Base-by-base conservation (phyloP, 768 basidiomycete species). In the Trametes gibbosa region DNA sequence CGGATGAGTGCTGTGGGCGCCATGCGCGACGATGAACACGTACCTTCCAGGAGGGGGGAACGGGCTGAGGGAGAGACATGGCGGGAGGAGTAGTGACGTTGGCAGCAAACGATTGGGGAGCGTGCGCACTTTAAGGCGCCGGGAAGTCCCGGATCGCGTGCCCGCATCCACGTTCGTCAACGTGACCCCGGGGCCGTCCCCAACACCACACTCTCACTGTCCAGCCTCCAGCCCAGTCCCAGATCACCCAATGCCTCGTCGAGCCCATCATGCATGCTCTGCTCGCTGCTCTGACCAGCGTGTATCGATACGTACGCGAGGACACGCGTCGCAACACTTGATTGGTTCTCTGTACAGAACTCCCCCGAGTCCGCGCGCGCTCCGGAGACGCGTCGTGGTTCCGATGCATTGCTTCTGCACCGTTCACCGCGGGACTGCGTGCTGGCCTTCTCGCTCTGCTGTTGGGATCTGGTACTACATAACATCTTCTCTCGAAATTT, bases 31-130 rank as follows among this genome's bases (percentile, higher is more conserved):
- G 47, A 37, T 10, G 49, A 37, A 35, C n/a, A 73, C 75, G 35
- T 65, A 89, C 94, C 86, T 95, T 95, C 94, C 94, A 97, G 71
- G 92, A 94, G 58, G 94, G 95, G 74, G 94, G 95, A 68, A 97
- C 95, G 63, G 95, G 92, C 71, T 96, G 95, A 74, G 95, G 92
- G 69, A 93, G 82, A 73, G 92, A 90, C 92, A 93, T 94, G 76
- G 71, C 75, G 68, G 46, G 58, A 51, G 63, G 49, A 53, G 72
- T 65, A 65, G 73, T 71, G 71, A 68, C 67, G 60, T 65, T 68
- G 66, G 54, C 59, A 59, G 53, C 55, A 65, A 53, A 41, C 56
- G 29, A 64, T 63, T 57, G 67, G 59, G 64, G 60, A 56, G 41
- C 55, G 53, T 57, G 62, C 27, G 53, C 64, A 53, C 66, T 67